phyloP scores from a whole-genome alignment of 1,139 yeast species.

The Pichia sp. region DNA sequence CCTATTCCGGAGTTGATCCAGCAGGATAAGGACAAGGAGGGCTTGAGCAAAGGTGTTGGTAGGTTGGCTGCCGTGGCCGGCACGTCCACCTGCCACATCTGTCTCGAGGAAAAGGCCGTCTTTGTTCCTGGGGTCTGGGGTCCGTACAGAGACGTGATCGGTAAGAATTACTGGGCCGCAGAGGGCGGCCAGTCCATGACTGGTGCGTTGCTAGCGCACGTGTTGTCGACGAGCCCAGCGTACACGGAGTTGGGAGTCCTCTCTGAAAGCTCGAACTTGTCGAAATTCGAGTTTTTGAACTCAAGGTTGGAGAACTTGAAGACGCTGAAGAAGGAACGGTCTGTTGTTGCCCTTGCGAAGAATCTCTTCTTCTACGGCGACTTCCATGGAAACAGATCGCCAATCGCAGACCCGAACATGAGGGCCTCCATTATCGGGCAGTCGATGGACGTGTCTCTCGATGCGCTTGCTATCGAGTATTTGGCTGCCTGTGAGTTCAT shows the following conservation, averaged over 20 bases:
- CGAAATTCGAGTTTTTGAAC: conserved; percentile 81
- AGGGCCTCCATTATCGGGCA: conserved; percentile 91
- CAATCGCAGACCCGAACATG: conserved; percentile 93
- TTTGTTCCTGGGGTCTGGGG: conserved; percentile 99
- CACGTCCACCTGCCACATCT: conserved; percentile 94
- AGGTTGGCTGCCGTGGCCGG: conserved; percentile 98
- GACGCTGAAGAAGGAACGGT: conserved; percentile 51
- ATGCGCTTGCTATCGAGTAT: conserved; percentile 79
- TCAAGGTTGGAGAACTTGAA: conserved; percentile 64
- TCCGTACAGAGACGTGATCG: conserved; percentile 89
- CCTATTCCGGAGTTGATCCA: conserved; percentile 45
- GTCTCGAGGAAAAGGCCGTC: conserved; percentile 76
- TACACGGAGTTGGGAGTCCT: conserved; percentile 52
- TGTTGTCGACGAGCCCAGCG: conserved; percentile 85
- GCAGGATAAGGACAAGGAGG: conserved; percentile 39
- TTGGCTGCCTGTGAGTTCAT: conserved; percentile 95
- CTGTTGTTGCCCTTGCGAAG: conserved; percentile 76
- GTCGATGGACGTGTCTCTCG: conserved; percentile 82
- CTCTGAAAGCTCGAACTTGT: conserved; percentile 57
- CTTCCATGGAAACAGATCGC: conserved; percentile 93
- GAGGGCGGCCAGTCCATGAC: conserved; percentile 99
- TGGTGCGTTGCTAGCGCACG: conserved; percentile 89
- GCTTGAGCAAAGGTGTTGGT: conserved; percentile 63
- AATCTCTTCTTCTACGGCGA: conserved; percentile 93
- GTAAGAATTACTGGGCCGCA: conserved; percentile 90